These are phyloP conservation scores for Euryodendron excelsum DNA, from an alignment of 148 eudicot species.

Conservation along the genomic window DNA sequence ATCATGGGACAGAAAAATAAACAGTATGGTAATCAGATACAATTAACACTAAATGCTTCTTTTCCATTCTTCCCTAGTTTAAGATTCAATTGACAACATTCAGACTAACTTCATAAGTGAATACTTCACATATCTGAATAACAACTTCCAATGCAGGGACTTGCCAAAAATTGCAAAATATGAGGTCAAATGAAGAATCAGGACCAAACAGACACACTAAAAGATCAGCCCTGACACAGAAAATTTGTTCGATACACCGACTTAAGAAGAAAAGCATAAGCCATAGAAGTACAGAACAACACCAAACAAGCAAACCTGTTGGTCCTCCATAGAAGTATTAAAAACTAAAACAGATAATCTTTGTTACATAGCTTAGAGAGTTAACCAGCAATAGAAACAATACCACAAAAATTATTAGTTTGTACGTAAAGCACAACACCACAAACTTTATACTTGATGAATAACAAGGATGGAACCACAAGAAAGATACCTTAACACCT, in stretches of 20 bases:
- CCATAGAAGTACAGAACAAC: neutral
- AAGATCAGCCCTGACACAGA: neutral
- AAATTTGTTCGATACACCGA: neutral
- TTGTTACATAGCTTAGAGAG: neutral
- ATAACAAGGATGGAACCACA: neutral
- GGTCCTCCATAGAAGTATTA: neutral
- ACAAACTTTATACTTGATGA: neutral
- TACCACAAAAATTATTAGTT: neutral
- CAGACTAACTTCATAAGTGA: neutral
- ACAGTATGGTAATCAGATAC: neutral
- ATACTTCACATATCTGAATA: neutral
- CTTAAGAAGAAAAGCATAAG: neutral
- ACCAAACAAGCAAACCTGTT: neutral
- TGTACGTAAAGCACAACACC: neutral
- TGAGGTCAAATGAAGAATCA: neutral
- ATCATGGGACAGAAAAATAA: neutral
- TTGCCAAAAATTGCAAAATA: neutral
- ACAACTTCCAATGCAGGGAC: neutral
- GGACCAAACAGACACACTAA: neutral
- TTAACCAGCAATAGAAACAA: neutral
- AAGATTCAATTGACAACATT: neutral
- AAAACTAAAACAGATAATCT: neutral
- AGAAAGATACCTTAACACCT: conserved; percentile 61
- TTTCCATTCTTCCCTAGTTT: neutral
- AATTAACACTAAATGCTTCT: neutral